Conservation (phyloP, 1,139 yeast genomes). For the Taiozyma onychis region DNA sequence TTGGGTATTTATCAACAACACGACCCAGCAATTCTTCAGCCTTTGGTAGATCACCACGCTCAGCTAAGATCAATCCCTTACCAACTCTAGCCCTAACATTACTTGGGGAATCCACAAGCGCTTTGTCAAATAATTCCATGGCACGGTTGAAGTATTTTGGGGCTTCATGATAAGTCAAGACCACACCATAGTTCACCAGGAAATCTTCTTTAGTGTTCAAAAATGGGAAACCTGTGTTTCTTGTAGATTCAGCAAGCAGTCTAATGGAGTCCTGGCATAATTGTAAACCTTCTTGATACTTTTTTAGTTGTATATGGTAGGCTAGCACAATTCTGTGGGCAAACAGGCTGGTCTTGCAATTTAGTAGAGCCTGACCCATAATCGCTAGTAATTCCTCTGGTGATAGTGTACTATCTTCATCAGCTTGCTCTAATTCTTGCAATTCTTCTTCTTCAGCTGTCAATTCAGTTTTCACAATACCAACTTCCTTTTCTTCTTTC, state of each 20-base stretch:
- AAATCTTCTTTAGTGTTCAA: slow-evolving; percentile 52
- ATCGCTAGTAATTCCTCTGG: slow-evolving; percentile 24
- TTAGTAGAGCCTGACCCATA: slow-evolving; percentile 22
- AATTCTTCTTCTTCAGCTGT: slow-evolving; percentile 19
- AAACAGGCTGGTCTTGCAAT: slow-evolving; percentile 42
- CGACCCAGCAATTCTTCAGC: slow-evolving; percentile 49
- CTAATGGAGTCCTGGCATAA: slow-evolving; percentile 59
- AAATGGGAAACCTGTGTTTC: slow-evolving; percentile 43
- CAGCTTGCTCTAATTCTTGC: slow-evolving; percentile 18
- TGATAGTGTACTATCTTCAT: slow-evolving; percentile 18
- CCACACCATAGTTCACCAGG: slow-evolving; percentile 62
- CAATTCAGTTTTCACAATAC: slow-evolving; percentile 13
- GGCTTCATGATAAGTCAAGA: slow-evolving; percentile 80
- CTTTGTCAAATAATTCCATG: slow-evolving; percentile 58
- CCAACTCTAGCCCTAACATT: slow-evolving; percentile 70
- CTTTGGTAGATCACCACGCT: slow-evolving; percentile 48
- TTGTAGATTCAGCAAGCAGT: slow-evolving; percentile 43
- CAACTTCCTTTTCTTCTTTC: slow-evolving; percentile 22
- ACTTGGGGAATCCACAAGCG: slow-evolving; percentile 45
- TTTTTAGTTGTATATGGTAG: slow-evolving; percentile 54
- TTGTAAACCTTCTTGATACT: slow-evolving; percentile 59
- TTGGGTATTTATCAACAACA: slow-evolving; percentile 47
- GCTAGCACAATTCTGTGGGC: slow-evolving; percentile 62
- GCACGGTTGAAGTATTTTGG: slow-evolving; percentile 85
- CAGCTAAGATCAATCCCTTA: slow-evolving; percentile 70